A percentile compares a stretch with the other conserved stretches of the same genome.
phyloP scores from a whole-genome alignment of 257 asterid species.

The Cruciata laevipes region DNA sequence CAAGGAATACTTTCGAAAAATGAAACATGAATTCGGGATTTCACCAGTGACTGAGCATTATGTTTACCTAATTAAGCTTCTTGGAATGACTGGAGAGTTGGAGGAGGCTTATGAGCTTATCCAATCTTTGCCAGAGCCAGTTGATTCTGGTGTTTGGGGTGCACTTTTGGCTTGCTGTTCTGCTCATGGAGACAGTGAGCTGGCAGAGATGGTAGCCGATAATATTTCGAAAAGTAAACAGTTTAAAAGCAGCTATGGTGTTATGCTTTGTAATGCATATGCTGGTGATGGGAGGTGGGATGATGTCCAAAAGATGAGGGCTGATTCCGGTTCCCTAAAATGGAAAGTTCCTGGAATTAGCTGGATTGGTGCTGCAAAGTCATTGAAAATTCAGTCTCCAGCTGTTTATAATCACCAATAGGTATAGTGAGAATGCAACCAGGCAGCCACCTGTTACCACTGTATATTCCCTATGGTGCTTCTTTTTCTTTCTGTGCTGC shows the following conservation, averaged over 20 bases:
- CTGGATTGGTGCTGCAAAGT: conserved; percentile 37
- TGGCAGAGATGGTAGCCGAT: conserved; percentile 39
- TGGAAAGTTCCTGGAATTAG: conserved; percentile 58
- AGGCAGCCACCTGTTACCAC: not conserved
- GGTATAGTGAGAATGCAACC: not conserved
- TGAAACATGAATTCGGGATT: conserved; percentile 48
- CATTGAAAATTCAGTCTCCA: not conserved
- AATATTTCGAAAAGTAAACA: conserved; percentile 28
- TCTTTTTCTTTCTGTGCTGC: conserved; percentile 1
- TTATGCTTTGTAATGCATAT: conserved; percentile 63
- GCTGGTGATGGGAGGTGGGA: conserved; percentile 77
- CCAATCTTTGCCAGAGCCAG: conserved; percentile 37
- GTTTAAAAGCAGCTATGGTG: conserved; percentile 33
- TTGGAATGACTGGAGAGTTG: conserved; percentile 69
- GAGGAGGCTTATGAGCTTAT: conserved; percentile 56
- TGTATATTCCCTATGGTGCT: not conserved
- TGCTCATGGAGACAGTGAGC: conserved; percentile 34
- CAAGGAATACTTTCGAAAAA: conserved; percentile 36
- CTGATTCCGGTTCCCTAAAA: conserved; percentile 19
- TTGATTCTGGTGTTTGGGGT: conserved; percentile 62
- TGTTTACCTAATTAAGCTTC: conserved; percentile 77
- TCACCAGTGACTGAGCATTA: conserved; percentile 52
- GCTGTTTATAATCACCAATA: not conserved
- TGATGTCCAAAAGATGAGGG: conserved; percentile 54
- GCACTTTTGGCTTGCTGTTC: conserved; percentile 73